Base-by-base conservation (phyloP, 768 basidiomycete species). In the Tulasnella sp. region DNA sequence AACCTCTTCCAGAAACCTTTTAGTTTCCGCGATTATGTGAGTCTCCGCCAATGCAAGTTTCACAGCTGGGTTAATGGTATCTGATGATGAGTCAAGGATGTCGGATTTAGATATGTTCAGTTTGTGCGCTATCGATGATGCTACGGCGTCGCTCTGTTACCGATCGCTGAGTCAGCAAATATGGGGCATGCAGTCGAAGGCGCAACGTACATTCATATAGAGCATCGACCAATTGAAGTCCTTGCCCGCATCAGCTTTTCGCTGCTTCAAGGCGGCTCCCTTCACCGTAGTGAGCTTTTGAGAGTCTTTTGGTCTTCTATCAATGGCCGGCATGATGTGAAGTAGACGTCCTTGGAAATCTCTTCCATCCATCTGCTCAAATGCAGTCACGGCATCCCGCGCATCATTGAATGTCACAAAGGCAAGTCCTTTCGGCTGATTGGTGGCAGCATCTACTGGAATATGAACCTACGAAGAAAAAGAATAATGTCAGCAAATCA, bases 21-120 rank as follows among this genome's bases (percentile, higher is more conserved):
- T 95, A 1, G 92, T 98, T 64, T 98, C 93, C 54, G 85, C 77
- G 52, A 99, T 91, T 64, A 98, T 79, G 58, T 91, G 87, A 15
- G 95, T 95, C 65, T 99, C 95, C 0, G 95, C 93, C 33, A 98
- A 71, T 0, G 95, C 93, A 33, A 98, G 79, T 63, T 92, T 95
- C 52, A 96, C 90, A 2, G 93, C 91, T 0, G 85, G 63, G 49
- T 66, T 64, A n/a, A 41, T 42, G n/a, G 48, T 27, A 5, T 60
- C 62, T 15, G 58, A 58, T 53, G 89, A 84, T 0, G 88, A 79
- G 62, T 88, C 87, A 49, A 98, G 72, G 20, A 99, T 83, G 27
- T 86, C 83, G 1, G 88, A 70, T 66, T 98, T 98, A 24, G 79
- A 67, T 35, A 98, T 75, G 51, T 76, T 82, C 75, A 98, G 81